Evolutionary conservation across 768 basidiomycete genomes (phyloP), one percentile per base, ranked within the genome.

Genomic region (Leccinum sublutescens): DNA sequence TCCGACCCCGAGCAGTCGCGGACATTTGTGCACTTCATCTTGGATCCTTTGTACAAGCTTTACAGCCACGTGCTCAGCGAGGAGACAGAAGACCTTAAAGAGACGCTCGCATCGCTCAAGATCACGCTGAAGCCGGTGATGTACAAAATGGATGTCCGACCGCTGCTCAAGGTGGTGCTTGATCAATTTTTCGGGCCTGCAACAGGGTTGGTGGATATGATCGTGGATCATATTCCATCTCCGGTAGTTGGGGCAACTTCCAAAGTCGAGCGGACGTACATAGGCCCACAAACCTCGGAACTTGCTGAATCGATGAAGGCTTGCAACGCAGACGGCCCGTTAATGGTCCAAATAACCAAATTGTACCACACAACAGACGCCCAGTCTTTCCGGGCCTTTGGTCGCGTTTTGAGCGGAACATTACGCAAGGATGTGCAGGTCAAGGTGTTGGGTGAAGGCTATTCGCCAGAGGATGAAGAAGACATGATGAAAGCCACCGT

Each of bases 141-240:
- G 84, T 99, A 89, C 82, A 98, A 98, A 79, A 98, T 99, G 93
- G 97, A 99, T 70, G 95, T 95, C 5, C 79, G 96, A 56, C 97
- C 97, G 3, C 78, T 99, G 53, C 78, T 99, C 64, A 97, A 98
- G 76, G 93, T 89, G 40, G 88, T 98, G 12, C 77, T 97, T 60
- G 89, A 91, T 68, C 95, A 98, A 71, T 99, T 99, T 80, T 99
- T 99, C 67, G 95, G 97, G 6, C 85, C 87, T 27, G 79, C 93
- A 3, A 88, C 86, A 1, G 97, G 97, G 1, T 79, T 99, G 63
- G 86, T 98, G 29, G 97, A 99, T 71, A 85, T 99, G 80, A 87
- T 98, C 62, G 86, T 86, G 14, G 86, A 94, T 61, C 85, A 95
- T 71, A 85, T 99, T 15, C 97, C 97, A 3, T 91, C 89, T n/a